Evolutionary conservation across 257 asterid species (phyloP), one percentile per base, ranked within the genome.

Genomic region (Solanum neorickii): DNA sequence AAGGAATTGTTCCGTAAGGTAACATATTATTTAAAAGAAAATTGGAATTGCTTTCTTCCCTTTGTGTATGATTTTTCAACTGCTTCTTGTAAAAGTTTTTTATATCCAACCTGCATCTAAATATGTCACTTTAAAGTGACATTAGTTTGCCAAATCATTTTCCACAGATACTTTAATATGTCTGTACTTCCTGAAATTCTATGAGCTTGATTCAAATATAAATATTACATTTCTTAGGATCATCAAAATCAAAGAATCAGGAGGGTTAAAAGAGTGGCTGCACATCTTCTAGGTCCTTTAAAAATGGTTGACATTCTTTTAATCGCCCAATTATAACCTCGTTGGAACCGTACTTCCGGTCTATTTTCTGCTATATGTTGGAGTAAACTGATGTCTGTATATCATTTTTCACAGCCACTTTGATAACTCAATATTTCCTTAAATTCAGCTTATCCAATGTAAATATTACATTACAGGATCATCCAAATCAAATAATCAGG

Each of bases 1-100:
- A 96, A 96, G 90, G 95, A 95, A 87, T 91, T 96, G 93, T 96
- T 96, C 87, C 96, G 99, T 25, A 96, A 96, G 99, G 99, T 95
- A 88, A 90, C 90, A 44, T 23, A 77, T 82, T 83, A 76, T 11
- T 47, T 27, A 15, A 46, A 78, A 46, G 39, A 80, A 80, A 80
- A 80, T 47, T 85, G 83, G 47, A 84, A 82, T 9, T 78, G 84
- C 83, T 35, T 29, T 66, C 60, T 37, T 88, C 47, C 39, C 59
- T 62, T 60, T 89, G 89, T 46, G 77, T 74, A 74, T 74, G 82
- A 74, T 74, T 18, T 37, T 74, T 46, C 29, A 37, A 74, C 14
- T 74, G 82, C 82, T 83, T 44, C 15, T 77, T 25, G 13, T 44
- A 77, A 23, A 47, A 44, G 65, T 25, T 59, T 39, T 25, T 35